Evolutionary conservation across 2,329 filamentous ascomycete genomes (phyloP), one percentile per base, ranked within the genome.

Genomic region (Diaporthe helianthi): DNA sequence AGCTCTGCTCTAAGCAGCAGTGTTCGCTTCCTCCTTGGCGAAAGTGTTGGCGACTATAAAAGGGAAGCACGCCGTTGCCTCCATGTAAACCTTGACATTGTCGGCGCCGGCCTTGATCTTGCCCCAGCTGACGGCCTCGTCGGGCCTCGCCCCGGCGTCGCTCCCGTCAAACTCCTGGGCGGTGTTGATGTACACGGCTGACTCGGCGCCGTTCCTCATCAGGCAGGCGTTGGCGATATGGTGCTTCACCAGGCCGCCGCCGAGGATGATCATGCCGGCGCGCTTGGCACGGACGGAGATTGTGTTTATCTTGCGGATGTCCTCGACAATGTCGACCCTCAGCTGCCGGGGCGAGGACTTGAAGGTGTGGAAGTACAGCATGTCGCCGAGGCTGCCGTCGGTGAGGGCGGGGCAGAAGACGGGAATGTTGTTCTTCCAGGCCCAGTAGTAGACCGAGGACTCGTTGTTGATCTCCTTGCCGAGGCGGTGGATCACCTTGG

Each of bases 361-460:
- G 87, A 94, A 99, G 1, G 94, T 97, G 82, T 99, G 95, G 80
- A 99, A 98, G 82, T 98, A 98, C 49, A 99, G 85, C 96, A 99
- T 99, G 79, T 99, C 96, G 6, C 96, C 96, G 24, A 99, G 82
- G 75, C 93, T 97, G 22, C 96, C 96, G 77, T 99, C 96, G 0
- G 96, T 99, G 75, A 99, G 83, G 7, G 96, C 96, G 0, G 96
- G 96, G 77, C 95, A 98, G 83, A 99, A 99, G 19, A 99, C 92
- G 0, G 96, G 96, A 69, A 99, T 98, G 79, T 96, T 85, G 82
- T 99, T 98, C 82, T 94, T 96, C 83, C 92, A 97, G 0, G 95
- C 95, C 96, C 96, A 99, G 83, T 98, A 98, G 79, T 94, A 96
- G 26, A 98, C 94, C 0, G 92, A 97, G 19, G 90, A 86, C 80